phyloP scores from a whole-genome alignment of 371 early-diverging fungal species.

The Nosema muscidifuracis region DNA sequence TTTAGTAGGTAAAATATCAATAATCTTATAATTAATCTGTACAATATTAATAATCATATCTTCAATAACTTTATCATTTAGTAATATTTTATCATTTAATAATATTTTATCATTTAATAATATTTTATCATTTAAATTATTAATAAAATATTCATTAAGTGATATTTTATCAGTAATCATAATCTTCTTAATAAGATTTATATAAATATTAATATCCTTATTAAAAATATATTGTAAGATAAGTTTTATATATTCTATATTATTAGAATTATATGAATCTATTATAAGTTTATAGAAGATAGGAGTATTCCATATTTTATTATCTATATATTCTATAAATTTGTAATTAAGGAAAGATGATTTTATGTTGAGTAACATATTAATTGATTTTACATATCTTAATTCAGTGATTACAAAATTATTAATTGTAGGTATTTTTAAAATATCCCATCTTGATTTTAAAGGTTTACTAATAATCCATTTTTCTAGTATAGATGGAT shows the following conservation, averaged over 20 bases:
- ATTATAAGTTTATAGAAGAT: neutral
- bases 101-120: too few species aligned
- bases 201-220: neutral
- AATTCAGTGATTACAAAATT: conserved; percentile 33
- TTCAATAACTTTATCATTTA: neutral
- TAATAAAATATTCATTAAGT: neutral
- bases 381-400: conserved; percentile 11
- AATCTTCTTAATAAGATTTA: neutral
- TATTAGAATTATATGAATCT: neutral
- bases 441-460: conserved; percentile 6
- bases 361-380: conserved; percentile 3
- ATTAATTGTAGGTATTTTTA: neutral
- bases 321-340: conserved; percentile 11
- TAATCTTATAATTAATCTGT: neutral
- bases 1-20: neutral
- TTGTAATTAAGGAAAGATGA: neutral
- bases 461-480: conserved; percentile 12
- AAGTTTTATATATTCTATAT: neutral
- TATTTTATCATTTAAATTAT: neutral
- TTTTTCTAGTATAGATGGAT: neutral
- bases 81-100: too few species aligned
- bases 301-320: neutral
- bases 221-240: neutral
- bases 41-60: neutral
- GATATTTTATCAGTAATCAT: neutral